Evolutionary conservation across 2,329 filamentous ascomycete species (phyloP).

Genomic region (Fusarium compactum): DNA sequence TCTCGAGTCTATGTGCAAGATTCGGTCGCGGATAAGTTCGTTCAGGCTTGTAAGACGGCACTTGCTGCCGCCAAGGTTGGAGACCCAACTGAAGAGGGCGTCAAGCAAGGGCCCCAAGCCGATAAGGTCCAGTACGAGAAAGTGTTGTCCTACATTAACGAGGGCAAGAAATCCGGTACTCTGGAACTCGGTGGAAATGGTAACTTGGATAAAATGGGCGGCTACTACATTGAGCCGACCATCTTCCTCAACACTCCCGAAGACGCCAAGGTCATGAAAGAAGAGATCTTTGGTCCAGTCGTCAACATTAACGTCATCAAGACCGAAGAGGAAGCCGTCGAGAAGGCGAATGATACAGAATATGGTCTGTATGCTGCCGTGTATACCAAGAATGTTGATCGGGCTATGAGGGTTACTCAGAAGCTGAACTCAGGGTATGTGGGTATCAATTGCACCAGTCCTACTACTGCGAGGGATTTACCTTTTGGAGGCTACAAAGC

Average conservation of each 20-base stretch:
- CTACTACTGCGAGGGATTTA: conserved; percentile 14
- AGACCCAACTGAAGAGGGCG: conserved; percentile 1
- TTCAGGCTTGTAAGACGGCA: conserved; percentile 13
- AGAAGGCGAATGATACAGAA: conserved; percentile 57
- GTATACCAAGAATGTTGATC: conserved; percentile 66
- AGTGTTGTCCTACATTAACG: conserved; percentile 26
- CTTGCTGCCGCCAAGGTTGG: conserved; percentile 12
- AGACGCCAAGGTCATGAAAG: conserved; percentile 62
- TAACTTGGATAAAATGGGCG: conserved; percentile 8
- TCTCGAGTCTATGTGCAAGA: conserved; percentile 69
- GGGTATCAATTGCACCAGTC: conserved; percentile 63
- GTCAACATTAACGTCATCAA: conserved; percentile 64
- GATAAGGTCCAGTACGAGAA: conserved; percentile 32
- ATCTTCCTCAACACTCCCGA: conserved; percentile 43
- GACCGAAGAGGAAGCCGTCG: conserved; percentile 51
- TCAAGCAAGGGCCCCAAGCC: conserved; percentile 33
- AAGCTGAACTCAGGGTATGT: conserved; percentile 71
- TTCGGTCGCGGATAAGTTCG: conserved; percentile 53
- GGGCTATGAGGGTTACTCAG: conserved; percentile 60
- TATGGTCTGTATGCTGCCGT: conserved; percentile 69
- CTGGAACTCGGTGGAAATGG: conserved; percentile 26
- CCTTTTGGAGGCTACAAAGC: conserved; percentile 38
- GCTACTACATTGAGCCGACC: conserved; percentile 34
- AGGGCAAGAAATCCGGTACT: conserved; percentile 27
- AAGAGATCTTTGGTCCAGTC: conserved; percentile 75